Evolutionary conservation across 176 grass and related monocot genomes (phyloP).

Genomic region (Cenchrus purpureus): DNA sequence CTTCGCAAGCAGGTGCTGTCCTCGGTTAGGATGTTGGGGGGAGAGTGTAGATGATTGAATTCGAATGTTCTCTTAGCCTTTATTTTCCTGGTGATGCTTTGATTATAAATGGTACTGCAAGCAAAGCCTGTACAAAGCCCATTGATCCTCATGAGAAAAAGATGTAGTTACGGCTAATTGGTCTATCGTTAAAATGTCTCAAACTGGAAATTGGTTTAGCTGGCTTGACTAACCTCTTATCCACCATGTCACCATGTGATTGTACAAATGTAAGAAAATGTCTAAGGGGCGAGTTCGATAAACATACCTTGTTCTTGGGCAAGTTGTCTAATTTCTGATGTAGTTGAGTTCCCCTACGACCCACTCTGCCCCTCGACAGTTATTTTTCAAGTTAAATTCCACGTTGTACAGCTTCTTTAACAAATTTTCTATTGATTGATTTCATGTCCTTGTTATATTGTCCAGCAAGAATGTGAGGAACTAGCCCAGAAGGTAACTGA

Average conservation of each 20-base stretch:
- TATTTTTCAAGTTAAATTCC: background rate
- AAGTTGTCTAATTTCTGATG: too few relatives aligned
- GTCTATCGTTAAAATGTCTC: background rate
- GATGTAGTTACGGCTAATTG: background rate
- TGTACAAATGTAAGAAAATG: too few relatives aligned
- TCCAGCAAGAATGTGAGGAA: slow-evolving; percentile 83
- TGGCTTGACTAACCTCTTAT: slow-evolving; percentile 2
- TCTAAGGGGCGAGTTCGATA: too few relatives aligned
- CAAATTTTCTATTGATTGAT: slow-evolving; percentile 6
- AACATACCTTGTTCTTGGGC: too few relatives aligned
- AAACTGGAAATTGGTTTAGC: background rate
- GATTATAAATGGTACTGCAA: background rate
- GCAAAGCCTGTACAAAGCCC: background rate
- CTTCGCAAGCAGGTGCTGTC: slow-evolving; percentile 76
- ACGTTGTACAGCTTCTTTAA: background rate
- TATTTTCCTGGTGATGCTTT: background rate
- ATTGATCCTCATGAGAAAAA: background rate
- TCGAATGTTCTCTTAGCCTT: background rate
- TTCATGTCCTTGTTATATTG: slow-evolving; percentile 22
- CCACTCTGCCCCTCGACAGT: too few relatives aligned
- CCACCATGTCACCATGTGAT: too few relatives aligned
- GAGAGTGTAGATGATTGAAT: background rate
- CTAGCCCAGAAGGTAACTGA: slow-evolving; percentile 61
- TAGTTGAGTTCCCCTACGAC: too few relatives aligned
- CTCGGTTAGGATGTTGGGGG: background rate